Evolutionary conservation across 2,329 filamentous ascomycete species (phyloP).

Genomic region (Epichloe amarillans): DNA sequence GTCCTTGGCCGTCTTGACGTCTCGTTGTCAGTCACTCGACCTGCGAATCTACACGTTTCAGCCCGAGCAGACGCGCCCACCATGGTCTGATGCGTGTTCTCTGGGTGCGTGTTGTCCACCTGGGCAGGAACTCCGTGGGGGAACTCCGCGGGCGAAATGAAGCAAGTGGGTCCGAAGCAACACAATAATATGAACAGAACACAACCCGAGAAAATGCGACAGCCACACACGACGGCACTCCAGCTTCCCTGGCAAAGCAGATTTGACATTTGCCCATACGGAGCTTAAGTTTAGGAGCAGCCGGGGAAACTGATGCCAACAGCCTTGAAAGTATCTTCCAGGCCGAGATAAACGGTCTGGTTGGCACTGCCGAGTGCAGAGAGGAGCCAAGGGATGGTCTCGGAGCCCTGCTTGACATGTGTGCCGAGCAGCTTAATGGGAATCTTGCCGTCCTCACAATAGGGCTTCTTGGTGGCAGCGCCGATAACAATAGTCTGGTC

Average conservation of each 20-base stretch:
- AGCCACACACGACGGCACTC: background rate
- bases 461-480: conserved; percentile 24
- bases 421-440: conserved; percentile 42
- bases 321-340: conserved; percentile 28
- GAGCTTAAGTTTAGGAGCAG: background rate
- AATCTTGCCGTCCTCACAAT: conserved; percentile 41
- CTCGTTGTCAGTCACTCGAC: background rate
- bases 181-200: background rate
- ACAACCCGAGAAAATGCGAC: background rate
- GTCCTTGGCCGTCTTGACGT: background rate
- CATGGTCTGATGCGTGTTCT: background rate
- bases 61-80: background rate
- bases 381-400: conserved; percentile 42
- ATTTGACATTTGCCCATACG: background rate
- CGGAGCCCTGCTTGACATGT: conserved; percentile 35
- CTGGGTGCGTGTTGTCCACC: background rate
- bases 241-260: background rate
- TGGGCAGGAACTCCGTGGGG: background rate
- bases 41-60: background rate
- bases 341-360: conserved; percentile 38
- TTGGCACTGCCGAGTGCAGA: conserved; percentile 38
- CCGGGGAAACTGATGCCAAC: conserved; percentile 4
- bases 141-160: background rate
- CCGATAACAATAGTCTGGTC: conserved; percentile 34
- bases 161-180: background rate